Evolutionary conservation across 2,329 filamentous ascomycete genomes (phyloP), one percentile per base, ranked within the genome.

Genomic region (Amauroascus verrucosus): DNA sequence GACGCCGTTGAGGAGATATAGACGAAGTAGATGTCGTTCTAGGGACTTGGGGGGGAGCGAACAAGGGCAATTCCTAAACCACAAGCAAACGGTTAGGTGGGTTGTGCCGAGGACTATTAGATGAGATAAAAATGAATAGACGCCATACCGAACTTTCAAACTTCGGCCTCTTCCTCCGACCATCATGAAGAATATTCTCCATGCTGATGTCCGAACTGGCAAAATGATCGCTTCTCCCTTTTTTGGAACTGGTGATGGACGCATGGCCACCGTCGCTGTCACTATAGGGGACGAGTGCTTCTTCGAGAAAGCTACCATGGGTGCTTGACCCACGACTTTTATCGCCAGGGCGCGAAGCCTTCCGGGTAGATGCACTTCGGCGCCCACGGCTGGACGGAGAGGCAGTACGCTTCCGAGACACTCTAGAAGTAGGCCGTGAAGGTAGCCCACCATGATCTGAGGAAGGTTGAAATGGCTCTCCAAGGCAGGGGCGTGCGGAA

Each of bases 161-260:
- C 72, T 95, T 96, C 63, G 91, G 88, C 65, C 89, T 83, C 77
- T 97, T 96, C 67, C 93, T 84, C 70, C 93, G 85, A 61, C 91
- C 90, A 65, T 94, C 93, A 72, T 97, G 91, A 57, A 98, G 86
- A 70, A 98, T 97, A 68, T 98, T 98, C 62, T 96, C 90, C 61
- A 96, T 82, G 68, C 91, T 97, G 65, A 98, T 98, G 62, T 98
- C 93, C 14, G 93, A 95, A 67, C 88, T 96, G 47, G 88, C 89
- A 63, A 95, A 81, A 59, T 88, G 85, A 64, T 96, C 90, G 59
- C 77, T 82, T 69, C 87, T 89, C 62, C 79, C 81, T 68, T 86
- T 86, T 63, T 86, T 84, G 55, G 85, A 85, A 60, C 79, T 79
- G 14, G 77, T 76, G 48, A 85, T 78, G 53, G 88, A 90, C 60